phyloP scores from a whole-genome alignment of 1,284 basidiomycete species.

The Ustilago vetiveriae region DNA sequence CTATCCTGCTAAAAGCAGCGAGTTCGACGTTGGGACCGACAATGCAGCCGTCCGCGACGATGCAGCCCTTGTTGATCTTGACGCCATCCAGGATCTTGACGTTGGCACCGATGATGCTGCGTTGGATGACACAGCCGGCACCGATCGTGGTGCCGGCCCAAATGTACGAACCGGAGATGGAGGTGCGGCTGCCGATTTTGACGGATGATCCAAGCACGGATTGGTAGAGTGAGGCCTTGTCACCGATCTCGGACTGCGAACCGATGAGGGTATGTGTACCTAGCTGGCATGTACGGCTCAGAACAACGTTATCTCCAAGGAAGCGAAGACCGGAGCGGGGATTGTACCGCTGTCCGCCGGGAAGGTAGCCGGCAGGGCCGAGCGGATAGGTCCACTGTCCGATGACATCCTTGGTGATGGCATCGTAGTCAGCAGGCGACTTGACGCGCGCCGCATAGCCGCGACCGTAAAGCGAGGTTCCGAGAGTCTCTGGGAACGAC shows the following conservation, averaged over 20 bases:
- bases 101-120: slow-evolving; percentile 74
- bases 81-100: slow-evolving; percentile 78
- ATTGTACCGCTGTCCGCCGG: slow-evolving; percentile 71
- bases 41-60: slow-evolving; percentile 64
- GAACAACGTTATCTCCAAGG: slow-evolving; percentile 47
- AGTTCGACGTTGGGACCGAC: slow-evolving; percentile 72
- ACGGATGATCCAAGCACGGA: slow-evolving; percentile 83
- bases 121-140: slow-evolving; percentile 77
- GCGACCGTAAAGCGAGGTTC: slow-evolving; percentile 82
- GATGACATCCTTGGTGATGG: slow-evolving; percentile 79
- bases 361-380: slow-evolving; percentile 90
- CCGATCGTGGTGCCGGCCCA: slow-evolving; percentile 69
- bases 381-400: slow-evolving; percentile 93
- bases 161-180: slow-evolving; percentile 53
- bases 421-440: slow-evolving; percentile 60
- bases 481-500: slow-evolving; percentile 75
- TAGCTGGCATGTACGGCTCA: slow-evolving; percentile 46
- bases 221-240: slow-evolving; percentile 74
- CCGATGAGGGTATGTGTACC: slow-evolving; percentile 52
- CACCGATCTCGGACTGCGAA: slow-evolving; percentile 63
- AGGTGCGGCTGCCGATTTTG: slow-evolving; percentile 71
- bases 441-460: slow-evolving; percentile 61
- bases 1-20: slow-evolving; percentile 79
- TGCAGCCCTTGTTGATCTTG: slow-evolving; percentile 70
- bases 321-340: slow-evolving; percentile 42